Evolutionary conservation across 2,329 filamentous ascomycete species (phyloP).

Genomic region (Coleophoma eucalyptorum): DNA sequence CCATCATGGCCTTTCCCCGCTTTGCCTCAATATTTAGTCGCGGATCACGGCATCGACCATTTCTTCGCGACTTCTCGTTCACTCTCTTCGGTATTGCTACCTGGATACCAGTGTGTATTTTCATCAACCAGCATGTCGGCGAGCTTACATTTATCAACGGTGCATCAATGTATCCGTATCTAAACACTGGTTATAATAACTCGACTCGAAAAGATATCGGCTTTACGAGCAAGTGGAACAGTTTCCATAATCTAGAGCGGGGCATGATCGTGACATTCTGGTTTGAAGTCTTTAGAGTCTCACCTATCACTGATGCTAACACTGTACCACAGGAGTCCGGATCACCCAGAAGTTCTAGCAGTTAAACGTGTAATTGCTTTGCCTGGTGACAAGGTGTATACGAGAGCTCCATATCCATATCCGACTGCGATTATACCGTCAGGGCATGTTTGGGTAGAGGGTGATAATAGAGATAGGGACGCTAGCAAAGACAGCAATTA

Average conservation of each 20-base stretch:
- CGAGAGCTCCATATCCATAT: slow-evolving; percentile 56
- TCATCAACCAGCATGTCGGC: slow-evolving; percentile 58
- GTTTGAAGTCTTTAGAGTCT: slow-evolving; percentile 33
- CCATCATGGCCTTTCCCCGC: slow-evolving; percentile 15
- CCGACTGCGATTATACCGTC: slow-evolving; percentile 62
- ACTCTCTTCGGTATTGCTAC: slow-evolving; percentile 50
- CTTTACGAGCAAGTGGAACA: slow-evolving; percentile 54
- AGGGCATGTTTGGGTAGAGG: slow-evolving; percentile 93
- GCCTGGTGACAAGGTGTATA: slow-evolving; percentile 72
- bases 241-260: slow-evolving; percentile 54
- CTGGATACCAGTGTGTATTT: slow-evolving; percentile 59
- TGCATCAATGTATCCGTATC: slow-evolving; percentile 72
- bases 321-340: slow-evolving; percentile 55
- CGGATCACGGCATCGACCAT: slow-evolving; percentile 4
- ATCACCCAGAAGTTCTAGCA: slow-evolving; percentile 62
- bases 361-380: slow-evolving; percentile 84
- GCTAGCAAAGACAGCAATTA: slow-evolving; percentile 80
- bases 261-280: slow-evolving; percentile 74
- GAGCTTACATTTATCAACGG: slow-evolving; percentile 56
- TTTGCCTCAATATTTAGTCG: slow-evolving; percentile 14
- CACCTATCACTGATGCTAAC: neutral
- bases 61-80: slow-evolving; percentile 31
- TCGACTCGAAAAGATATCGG: slow-evolving; percentile 51
- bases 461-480: slow-evolving; percentile 61
- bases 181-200: slow-evolving; percentile 64